These are phyloP conservation scores for Phytophthora tubulina DNA, from an alignment of 352 stramenopile genomes.

Conservation along the genomic window DNA sequence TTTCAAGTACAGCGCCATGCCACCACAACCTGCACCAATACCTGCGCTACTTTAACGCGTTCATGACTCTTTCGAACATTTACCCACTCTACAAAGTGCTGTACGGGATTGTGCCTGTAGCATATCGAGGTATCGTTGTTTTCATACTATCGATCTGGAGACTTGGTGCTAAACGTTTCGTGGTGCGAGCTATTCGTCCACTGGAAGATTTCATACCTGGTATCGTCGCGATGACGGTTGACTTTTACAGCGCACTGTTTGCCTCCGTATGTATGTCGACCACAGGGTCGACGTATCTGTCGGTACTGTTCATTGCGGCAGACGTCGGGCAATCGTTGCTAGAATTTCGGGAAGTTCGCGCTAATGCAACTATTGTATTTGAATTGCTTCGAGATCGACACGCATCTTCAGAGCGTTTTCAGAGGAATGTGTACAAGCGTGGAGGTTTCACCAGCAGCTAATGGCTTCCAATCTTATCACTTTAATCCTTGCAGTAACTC, in stretches of 20 bases:
- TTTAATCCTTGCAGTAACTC: slow-evolving; percentile 4
- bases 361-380: slow-evolving; percentile 6
- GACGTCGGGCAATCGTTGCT: slow-evolving; percentile 9
- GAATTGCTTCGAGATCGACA: background rate
- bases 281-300: slow-evolving; percentile 7
- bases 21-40: background rate
- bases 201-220: slow-evolving; percentile 22
- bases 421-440: background rate
- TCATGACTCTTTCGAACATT: background rate
- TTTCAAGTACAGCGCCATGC: background rate
- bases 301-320: slow-evolving; percentile 2
- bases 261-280: slow-evolving; percentile 30
- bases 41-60: background rate
- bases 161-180: slow-evolving; percentile 11
- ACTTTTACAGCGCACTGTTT: slow-evolving; percentile 27
- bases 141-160: slow-evolving; percentile 14
- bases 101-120: slow-evolving; percentile 5
- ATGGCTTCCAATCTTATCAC: background rate
- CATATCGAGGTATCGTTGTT: background rate
- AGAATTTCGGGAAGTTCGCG: slow-evolving; percentile 18
- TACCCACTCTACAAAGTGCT: slow-evolving; percentile 24
- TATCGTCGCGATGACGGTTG: slow-evolving; percentile 14
- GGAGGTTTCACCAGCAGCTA: background rate
- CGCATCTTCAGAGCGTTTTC: background rate
- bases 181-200: slow-evolving; percentile 3